Conservation (phyloP, 176 grass and related monocot genomes). For the Rhynchospora breviuscula region DNA sequence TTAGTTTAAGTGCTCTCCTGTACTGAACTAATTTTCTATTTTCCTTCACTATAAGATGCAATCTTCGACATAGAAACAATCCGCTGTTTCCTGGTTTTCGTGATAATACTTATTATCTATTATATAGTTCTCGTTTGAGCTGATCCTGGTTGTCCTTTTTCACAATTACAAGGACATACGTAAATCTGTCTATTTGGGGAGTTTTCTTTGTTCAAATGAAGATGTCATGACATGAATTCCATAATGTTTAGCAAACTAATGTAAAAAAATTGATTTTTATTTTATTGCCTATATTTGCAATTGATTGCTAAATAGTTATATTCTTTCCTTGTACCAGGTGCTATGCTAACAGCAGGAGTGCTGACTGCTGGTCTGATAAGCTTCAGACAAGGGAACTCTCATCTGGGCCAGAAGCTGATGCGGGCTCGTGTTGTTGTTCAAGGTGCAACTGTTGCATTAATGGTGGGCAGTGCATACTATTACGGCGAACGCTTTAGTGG, state of each 20-base stretch:
- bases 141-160: not conserved
- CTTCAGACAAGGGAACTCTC: conserved; percentile 84
- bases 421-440: conserved; percentile 72
- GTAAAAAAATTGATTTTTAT: not conserved
- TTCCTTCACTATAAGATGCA: not conserved
- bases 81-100: not conserved
- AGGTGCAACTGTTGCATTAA: conserved; percentile 84
- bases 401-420: conserved; percentile 83
- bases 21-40: not conserved
- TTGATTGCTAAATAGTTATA: not conserved
- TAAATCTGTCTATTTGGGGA: not conserved
- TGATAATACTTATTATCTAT: not conserved
- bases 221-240: not conserved
- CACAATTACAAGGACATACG: not conserved
- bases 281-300: not conserved
- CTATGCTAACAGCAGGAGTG: conserved; percentile 80
- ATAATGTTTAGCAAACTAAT: not conserved
- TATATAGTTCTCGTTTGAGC: not conserved
- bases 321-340: conserved; percentile 43
- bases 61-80: not conserved
- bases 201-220: not conserved
- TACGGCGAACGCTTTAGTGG: conserved; percentile 67
- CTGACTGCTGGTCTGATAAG: conserved; percentile 81
- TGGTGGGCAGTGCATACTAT: conserved; percentile 84
- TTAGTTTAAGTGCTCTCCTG: not conserved